Evolutionary conservation across 179 eudicot species (phyloP).

Genomic region (Drosera spatulata): DNA sequence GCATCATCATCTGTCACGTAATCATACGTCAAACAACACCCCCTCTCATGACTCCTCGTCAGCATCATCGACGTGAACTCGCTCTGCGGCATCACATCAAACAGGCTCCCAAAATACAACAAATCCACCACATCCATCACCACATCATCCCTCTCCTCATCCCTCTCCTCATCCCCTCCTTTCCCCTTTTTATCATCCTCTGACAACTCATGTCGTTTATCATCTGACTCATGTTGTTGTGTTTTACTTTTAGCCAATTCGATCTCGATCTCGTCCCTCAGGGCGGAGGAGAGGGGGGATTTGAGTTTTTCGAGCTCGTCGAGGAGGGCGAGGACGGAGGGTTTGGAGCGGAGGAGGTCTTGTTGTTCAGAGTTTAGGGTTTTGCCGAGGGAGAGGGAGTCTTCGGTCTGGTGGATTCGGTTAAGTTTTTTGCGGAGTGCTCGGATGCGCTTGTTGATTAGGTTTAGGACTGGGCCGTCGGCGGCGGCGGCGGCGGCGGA

Average conservation of each 20-base stretch:
- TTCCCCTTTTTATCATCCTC: not conserved
- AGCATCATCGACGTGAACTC: conserved; percentile 51
- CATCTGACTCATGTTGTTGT: not conserved
- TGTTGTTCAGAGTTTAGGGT: conserved; percentile 68
- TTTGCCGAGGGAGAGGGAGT: conserved; percentile 53
- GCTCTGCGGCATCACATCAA: conserved; percentile 54
- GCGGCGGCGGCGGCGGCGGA: conserved; percentile 9
- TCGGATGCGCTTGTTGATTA: conserved; percentile 74
- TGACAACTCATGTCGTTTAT: not conserved
- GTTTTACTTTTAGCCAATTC: conserved; percentile 12
- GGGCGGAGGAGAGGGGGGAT: conserved; percentile 46
- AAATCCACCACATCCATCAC: conserved; percentile 56
- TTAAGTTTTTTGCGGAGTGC: conserved; percentile 66
- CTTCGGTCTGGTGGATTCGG: conserved; percentile 73
- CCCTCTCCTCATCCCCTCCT: too few relatives aligned
- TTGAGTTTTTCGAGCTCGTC: conserved; percentile 89
- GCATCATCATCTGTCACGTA: conserved; percentile 59
- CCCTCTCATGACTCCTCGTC: conserved; percentile 68
- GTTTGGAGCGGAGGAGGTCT: conserved; percentile 53
- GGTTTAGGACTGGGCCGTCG: conserved; percentile 73
- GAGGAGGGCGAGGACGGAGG: conserved; percentile 33
- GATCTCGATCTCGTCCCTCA: conserved; percentile 44
- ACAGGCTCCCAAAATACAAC: conserved; percentile 67
- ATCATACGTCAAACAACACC: conserved; percentile 83
- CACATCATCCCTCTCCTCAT: not conserved